phyloP scores from a whole-genome alignment of 78 protist genomes.

The Thecamonas trahens region DNA sequence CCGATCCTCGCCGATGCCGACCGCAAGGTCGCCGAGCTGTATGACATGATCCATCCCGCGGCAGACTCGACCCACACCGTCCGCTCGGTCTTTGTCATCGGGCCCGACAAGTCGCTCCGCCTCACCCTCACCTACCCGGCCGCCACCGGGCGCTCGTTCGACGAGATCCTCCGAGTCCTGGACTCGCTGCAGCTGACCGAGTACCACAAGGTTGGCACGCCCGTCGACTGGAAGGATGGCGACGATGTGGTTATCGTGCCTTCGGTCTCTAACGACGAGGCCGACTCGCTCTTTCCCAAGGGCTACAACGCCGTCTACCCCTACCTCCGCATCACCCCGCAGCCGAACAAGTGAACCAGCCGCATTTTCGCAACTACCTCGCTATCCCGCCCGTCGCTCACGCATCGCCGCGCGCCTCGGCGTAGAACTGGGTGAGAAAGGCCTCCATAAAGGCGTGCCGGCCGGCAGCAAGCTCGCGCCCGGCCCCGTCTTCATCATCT shows the following conservation, averaged over 20 bases:
- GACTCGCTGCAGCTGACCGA: conserved; percentile 75
- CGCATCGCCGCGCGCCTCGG: no score
- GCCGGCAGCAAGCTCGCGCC: conserved; percentile 15
- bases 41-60: conserved; percentile 67
- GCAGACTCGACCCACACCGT: conserved; percentile 21
- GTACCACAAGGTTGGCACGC: conserved; percentile 57
- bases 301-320: conserved; percentile 18
- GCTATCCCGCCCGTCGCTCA: no score
- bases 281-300: conserved; percentile 39
- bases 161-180: conserved; percentile 62
- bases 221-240: conserved; percentile 70
- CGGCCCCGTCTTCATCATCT: conserved; percentile 22
- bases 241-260: conserved; percentile 53
- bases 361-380: no score
- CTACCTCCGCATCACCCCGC: no score
- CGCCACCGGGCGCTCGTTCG: conserved; percentile 31
- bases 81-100: conserved; percentile 56
- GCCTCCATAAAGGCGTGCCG: conserved; percentile 19
- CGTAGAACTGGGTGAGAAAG: conserved; percentile 13
- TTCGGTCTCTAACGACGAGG: conserved; percentile 40
- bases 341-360: no score
- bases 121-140: conserved; percentile 66
- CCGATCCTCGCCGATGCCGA: conserved; percentile 66
- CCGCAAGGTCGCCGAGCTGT: conserved; percentile 47
- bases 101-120: conserved; percentile 43